phyloP scores from a whole-genome alignment of 805 yeast species.

The Zygoascus bituminiphila region DNA sequence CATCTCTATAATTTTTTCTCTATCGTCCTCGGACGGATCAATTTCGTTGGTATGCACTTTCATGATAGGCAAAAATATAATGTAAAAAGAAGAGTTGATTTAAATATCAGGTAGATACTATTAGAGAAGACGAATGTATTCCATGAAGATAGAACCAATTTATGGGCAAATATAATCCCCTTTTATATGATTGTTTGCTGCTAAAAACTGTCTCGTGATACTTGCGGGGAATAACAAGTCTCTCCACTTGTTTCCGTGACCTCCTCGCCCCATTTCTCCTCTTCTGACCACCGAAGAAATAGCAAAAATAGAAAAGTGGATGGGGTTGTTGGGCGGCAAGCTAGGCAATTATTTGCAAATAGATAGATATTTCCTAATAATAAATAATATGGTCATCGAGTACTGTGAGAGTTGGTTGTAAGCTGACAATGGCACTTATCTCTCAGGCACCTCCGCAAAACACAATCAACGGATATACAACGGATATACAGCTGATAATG shows the following conservation, averaged over 20 bases:
- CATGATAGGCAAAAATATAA: background rate
- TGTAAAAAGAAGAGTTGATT: background rate
- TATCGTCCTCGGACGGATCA: slow-evolving; percentile 21
- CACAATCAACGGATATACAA: no score
- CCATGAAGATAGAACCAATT: no score
- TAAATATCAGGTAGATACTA: no score
- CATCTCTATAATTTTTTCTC: slow-evolving; percentile 19
- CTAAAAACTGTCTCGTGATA: background rate
- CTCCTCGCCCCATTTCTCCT: background rate
- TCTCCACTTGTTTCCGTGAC: background rate
- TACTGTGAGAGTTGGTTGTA: no score
- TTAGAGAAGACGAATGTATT: no score
- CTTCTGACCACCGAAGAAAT: background rate
- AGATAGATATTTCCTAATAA: no score
- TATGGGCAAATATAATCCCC: no score
- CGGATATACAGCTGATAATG: no score
- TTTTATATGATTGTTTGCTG: background rate
- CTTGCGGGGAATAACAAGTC: background rate
- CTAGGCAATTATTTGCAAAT: no score
- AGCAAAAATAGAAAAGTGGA: background rate
- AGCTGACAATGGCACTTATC: no score
- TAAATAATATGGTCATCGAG: no score
- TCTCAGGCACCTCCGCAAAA: no score
- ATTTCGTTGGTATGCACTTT: slow-evolving; percentile 19
- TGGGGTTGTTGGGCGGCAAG: background rate